A percentile compares a stretch with the other conserved stretches of the same genome.
phyloP scores from a whole-genome alignment of 345 rosid genomes.

The Firmiana major region DNA sequence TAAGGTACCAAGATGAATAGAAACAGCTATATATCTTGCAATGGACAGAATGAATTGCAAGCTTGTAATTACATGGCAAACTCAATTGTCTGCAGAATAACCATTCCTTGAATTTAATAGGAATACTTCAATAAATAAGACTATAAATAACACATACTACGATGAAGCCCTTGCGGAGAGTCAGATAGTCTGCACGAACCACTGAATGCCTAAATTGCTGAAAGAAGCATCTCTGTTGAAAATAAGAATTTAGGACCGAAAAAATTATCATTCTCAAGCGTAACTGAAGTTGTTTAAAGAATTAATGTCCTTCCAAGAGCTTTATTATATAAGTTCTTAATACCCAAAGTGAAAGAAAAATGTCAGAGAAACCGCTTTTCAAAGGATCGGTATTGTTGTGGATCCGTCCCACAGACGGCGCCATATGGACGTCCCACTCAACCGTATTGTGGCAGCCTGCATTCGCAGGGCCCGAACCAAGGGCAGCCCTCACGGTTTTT shows the following conservation, averaged over 20 bases:
- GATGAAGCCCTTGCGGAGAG: constrained; percentile 87
- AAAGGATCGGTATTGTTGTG: too few species aligned
- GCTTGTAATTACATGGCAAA: neutral
- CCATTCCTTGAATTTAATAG: neutral
- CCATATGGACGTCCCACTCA: too few species aligned
- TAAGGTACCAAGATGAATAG: neutral
- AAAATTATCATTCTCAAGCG: neutral
- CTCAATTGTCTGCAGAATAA: neutral
- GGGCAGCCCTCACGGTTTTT: too few species aligned
- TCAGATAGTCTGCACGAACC: constrained; percentile 79
- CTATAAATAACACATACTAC: constrained; percentile 37
- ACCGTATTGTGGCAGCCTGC: too few species aligned
- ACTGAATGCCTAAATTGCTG: constrained; percentile 88
- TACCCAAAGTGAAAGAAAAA: neutral
- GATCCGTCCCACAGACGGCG: too few species aligned
- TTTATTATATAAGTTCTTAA: neutral
- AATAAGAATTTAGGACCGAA: neutral
- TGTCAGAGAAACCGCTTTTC: neutral
- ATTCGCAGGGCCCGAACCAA: too few species aligned
- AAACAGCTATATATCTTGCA: neutral
- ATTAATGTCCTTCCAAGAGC: neutral
- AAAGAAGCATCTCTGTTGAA: constrained; percentile 81
- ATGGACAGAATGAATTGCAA: neutral
- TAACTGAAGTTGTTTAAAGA: neutral
- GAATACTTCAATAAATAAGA: neutral